A percentile compares a stretch with the other conserved stretches of the same genome.
Conservation (phyloP, 345 rosid species). For the Arabidopsis suecica region DNA sequence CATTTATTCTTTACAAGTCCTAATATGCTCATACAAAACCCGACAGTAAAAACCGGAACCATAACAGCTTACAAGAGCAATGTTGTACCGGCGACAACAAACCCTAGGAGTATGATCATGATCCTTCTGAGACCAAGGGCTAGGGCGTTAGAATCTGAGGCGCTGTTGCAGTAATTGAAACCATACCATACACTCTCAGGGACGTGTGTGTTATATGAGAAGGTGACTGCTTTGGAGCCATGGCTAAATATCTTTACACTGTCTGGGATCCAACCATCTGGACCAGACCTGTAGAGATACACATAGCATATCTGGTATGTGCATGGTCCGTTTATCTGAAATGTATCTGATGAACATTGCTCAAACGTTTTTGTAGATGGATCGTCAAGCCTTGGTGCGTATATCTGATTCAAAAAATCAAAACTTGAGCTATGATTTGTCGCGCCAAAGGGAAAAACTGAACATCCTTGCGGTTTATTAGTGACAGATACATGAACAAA, state of each 20-base stretch:
- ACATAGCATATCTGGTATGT: slow-evolving; percentile 73
- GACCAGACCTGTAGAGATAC: slow-evolving; percentile 78
- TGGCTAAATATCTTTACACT: slow-evolving; percentile 58
- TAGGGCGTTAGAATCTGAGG: slow-evolving; percentile 48
- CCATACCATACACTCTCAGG: slow-evolving; percentile 83
- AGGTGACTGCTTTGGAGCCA: slow-evolving; percentile 54
- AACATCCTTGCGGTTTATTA: background rate
- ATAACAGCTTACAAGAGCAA: slow-evolving; percentile 35
- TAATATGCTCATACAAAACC: slow-evolving; percentile 41
- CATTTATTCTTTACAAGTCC: slow-evolving; percentile 40
- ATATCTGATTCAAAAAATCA: slow-evolving; percentile 56
- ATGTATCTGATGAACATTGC: slow-evolving; percentile 80
- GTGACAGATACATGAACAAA: background rate
- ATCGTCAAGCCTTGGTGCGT: slow-evolving; percentile 79
- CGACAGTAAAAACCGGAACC: slow-evolving; percentile 1
- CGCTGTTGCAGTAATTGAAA: slow-evolving; percentile 60
- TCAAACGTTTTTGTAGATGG: slow-evolving; percentile 66
- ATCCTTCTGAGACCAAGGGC: slow-evolving; percentile 43
- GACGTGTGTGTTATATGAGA: slow-evolving; percentile 58
- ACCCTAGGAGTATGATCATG: slow-evolving; percentile 25
- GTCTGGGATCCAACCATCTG: slow-evolving; percentile 86
- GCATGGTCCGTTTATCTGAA: slow-evolving; percentile 75
- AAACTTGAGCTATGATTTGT: background rate
- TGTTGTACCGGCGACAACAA: slow-evolving; percentile 37
- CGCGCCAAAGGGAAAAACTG: background rate